Evolutionary conservation across 768 basidiomycete species (phyloP).

Genomic region (Pleurotus sapidus): DNA sequence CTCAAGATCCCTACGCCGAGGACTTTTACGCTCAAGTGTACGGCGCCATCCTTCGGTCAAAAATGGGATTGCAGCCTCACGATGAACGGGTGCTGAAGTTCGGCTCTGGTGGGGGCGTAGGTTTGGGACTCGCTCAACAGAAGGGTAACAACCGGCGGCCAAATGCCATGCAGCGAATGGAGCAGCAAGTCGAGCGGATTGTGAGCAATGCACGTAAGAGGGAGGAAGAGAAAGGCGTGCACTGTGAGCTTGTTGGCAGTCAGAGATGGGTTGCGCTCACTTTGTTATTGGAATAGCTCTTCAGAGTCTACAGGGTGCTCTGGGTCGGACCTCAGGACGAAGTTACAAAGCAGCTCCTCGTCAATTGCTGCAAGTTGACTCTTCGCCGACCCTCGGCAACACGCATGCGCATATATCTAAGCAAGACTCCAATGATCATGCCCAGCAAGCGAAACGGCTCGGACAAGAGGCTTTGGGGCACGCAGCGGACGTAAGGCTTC

Average conservation of each 20-base stretch:
- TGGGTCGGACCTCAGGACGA: constrained; percentile 91
- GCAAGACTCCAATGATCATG: constrained; percentile 42
- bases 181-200: constrained; percentile 93
- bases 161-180: constrained; percentile 90
- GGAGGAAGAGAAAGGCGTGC: constrained; percentile 80
- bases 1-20: constrained; percentile 94
- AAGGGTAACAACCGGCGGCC: constrained; percentile 61
- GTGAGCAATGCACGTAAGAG: constrained; percentile 87
- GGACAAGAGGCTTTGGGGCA: constrained; percentile 71
- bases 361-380: constrained; percentile 88
- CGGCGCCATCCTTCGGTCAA: constrained; percentile 77
- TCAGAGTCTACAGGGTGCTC: constrained; percentile 85
- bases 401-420: constrained; percentile 54
- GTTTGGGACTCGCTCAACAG: constrained; percentile 74
- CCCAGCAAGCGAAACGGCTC: constrained; percentile 71
- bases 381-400: constrained; percentile 43
- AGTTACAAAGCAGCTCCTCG: constrained; percentile 97
- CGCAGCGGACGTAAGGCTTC: constrained; percentile 46
- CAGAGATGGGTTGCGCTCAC: background rate
- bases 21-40: constrained; percentile 99
- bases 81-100: constrained; percentile 86
- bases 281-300: constrained; percentile 37
- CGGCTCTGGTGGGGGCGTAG: constrained; percentile 79
- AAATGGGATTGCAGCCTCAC: constrained; percentile 66
- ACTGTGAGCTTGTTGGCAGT: constrained; percentile 32